phyloP scores from a whole-genome alignment of 2,329 filamentous ascomycete genomes.

The Xylaria sp. region DNA sequence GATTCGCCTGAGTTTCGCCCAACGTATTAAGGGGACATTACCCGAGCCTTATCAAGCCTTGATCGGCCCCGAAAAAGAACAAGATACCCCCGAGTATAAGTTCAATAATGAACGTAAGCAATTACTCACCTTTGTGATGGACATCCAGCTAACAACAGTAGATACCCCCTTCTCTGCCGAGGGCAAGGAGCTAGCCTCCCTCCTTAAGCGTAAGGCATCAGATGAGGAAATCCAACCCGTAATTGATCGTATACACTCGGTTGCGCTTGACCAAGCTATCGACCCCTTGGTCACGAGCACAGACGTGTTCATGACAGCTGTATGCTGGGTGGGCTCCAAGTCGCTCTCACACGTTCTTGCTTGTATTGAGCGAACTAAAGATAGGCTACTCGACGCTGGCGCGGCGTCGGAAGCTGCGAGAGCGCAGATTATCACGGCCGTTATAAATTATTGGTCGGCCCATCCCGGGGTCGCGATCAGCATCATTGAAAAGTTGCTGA shows the following conservation, averaged over 20 bases:
- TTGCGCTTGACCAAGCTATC: slow-evolving; percentile 75
- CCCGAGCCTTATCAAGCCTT: slow-evolving; percentile 84
- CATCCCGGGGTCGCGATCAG: slow-evolving; percentile 92
- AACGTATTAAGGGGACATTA: slow-evolving; percentile 93
- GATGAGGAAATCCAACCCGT: slow-evolving; percentile 88
- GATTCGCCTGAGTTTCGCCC: slow-evolving; percentile 94
- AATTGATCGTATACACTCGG: slow-evolving; percentile 83
- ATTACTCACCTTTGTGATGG: slow-evolving; percentile 23
- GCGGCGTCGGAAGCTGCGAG: slow-evolving; percentile 79
- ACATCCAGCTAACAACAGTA: slow-evolving; percentile 50
- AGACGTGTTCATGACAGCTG: slow-evolving; percentile 91
- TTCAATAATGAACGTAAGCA: slow-evolving; percentile 79
- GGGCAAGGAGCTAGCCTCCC: slow-evolving; percentile 81
- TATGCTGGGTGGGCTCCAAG: slow-evolving; percentile 94
- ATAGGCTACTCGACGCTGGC: slow-evolving; percentile 83
- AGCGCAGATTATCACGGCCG: slow-evolving; percentile 87
- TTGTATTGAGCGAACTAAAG: slow-evolving; percentile 94
- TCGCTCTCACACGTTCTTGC: slow-evolving; percentile 95
- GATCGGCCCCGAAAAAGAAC: slow-evolving; percentile 88
- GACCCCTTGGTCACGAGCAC: slow-evolving; percentile 88
- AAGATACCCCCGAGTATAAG: slow-evolving; percentile 96
- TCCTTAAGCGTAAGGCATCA: slow-evolving; percentile 84
- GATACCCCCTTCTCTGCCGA: slow-evolving; percentile 84
- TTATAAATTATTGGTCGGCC: slow-evolving; percentile 92
- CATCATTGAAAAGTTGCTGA: slow-evolving; percentile 95